Evolutionary conservation across 2,329 filamentous ascomycete species (phyloP), one percentile per base, ranked within the genome.

Genomic region (Sporothrix curviconia): DNA sequence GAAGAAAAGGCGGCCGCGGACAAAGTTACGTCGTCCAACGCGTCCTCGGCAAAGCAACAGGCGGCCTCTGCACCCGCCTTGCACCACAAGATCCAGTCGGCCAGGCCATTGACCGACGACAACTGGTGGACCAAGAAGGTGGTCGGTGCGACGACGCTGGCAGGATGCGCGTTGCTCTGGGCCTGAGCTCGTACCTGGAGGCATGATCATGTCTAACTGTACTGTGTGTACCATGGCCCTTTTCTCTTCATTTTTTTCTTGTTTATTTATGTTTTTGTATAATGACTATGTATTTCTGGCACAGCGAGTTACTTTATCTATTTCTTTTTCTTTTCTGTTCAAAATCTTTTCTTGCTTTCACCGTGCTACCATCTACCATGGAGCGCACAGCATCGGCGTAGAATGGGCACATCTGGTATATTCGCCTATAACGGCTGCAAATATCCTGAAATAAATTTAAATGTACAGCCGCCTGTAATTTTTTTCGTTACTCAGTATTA

Each of bases 51-150:
- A 11, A 17, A 54, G 15, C 61, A 59, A 40, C 46, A 52, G 50
- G 44, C 54, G 8, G 55, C 25, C 15, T 58, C 64, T 24, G 63
- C 55, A 15, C 60, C 64, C 8, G 36, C 62, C 22, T 62, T 62
- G 36, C 55, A 61, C 4, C 53, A 60, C 47, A 58, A 17, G 14
- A 22, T 54, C 47, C 76, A 75, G 44, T 73, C 76, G 28, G 77
- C 83, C 12, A 86, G 82, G 64, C 82, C 86, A 32, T 70, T 87
- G 52, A 84, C 80, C 3, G 82, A 86, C 55, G 79, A 84, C 34
- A 80, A 81, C 56, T 87, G 84, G 82, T 86, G 82, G 78, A 79
- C 75, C 2, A 87, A 84, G 73, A 86, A 84, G 69, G 70, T 80
- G 2, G 70, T 82, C 30, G 84, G 84, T n/a, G 81, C 79, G 4